These are phyloP conservation scores for Malbranchea zuffiana DNA, from an alignment of 2,329 filamentous ascomycete genomes.

Conservation along the genomic window DNA sequence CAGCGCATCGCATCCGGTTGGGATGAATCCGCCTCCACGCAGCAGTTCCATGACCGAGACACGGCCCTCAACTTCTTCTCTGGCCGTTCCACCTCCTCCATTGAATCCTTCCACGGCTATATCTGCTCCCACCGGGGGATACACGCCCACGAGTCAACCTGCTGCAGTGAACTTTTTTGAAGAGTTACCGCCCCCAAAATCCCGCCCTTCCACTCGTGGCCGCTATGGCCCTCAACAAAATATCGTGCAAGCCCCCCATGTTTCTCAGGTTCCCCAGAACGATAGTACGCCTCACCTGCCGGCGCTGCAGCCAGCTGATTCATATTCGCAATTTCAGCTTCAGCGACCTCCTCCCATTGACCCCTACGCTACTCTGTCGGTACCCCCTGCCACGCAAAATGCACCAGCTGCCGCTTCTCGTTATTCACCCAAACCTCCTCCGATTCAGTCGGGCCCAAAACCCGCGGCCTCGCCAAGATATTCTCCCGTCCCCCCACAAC, in stretches of 20 bases:
- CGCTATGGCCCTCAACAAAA: constrained; percentile 32
- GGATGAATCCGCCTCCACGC: constrained; percentile 45
- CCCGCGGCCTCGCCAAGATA: constrained; percentile 33
- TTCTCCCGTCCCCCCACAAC: constrained; percentile 36
- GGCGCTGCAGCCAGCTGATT: constrained; percentile 21
- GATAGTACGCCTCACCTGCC: constrained; percentile 17
- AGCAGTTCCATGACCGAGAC: constrained; percentile 49
- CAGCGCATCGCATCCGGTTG: constrained; percentile 30
- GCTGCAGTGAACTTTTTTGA: constrained; percentile 56
- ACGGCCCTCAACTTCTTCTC: constrained; percentile 15
- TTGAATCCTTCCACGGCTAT: constrained; percentile 14
- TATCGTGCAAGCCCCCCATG: constrained; percentile 18
- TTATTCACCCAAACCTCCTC: constrained; percentile 34
- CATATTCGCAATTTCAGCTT: constrained; percentile 23
- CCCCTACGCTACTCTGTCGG: constrained; percentile 23
- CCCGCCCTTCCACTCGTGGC: constrained; percentile 44
- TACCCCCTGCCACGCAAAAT: constrained; percentile 11
- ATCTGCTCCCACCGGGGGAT: constrained; percentile 12
- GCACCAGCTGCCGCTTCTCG: constrained; percentile 22
- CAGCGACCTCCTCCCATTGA: constrained; percentile 24
- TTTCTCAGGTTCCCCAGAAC: constrained; percentile 20
- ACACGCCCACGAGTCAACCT: constrained; percentile 9
- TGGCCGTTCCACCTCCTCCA: constrained; percentile 15
- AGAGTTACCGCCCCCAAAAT: constrained; percentile 56
- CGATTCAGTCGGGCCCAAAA: constrained; percentile 24